Evolutionary conservation across 2,329 filamentous ascomycete species (phyloP).

Genomic region (Lecanicillium sp.): DNA sequence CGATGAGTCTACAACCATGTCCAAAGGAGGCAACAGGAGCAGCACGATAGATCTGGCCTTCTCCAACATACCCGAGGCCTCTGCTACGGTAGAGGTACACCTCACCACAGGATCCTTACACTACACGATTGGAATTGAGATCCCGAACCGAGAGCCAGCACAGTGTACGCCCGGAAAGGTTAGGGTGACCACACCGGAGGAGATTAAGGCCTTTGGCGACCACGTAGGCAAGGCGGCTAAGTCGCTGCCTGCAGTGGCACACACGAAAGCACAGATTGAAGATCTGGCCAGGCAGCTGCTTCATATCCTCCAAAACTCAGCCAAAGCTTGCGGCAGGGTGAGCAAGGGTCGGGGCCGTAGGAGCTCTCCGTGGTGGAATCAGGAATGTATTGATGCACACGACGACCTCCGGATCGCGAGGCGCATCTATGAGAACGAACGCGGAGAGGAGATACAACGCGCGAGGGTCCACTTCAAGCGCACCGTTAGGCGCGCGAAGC

Average conservation of each 20-base stretch:
- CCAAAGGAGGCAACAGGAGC: neutral
- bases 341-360: neutral
- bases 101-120: no score
- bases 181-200: constrained; percentile 1
- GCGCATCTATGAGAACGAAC: constrained; percentile 3
- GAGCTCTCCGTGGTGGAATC: constrained; percentile 3
- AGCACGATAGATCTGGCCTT: constrained; percentile 2
- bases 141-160: neutral
- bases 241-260: neutral
- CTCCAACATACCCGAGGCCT: constrained; percentile 1
- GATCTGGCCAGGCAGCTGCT: neutral
- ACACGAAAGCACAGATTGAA: neutral
- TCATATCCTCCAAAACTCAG: neutral
- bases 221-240: constrained; percentile 1
- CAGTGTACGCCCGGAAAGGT: neutral
- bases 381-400: constrained; percentile 1
- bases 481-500: neutral
- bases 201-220: no score
- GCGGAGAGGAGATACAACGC: constrained; percentile 2
- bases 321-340: neutral
- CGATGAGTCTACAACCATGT: neutral
- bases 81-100: neutral
- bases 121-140: constrained; percentile 3
- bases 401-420: neutral
- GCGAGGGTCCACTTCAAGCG: neutral